phyloP scores from a whole-genome alignment of 179 eudicot species.

The Beta macrorhiza region DNA sequence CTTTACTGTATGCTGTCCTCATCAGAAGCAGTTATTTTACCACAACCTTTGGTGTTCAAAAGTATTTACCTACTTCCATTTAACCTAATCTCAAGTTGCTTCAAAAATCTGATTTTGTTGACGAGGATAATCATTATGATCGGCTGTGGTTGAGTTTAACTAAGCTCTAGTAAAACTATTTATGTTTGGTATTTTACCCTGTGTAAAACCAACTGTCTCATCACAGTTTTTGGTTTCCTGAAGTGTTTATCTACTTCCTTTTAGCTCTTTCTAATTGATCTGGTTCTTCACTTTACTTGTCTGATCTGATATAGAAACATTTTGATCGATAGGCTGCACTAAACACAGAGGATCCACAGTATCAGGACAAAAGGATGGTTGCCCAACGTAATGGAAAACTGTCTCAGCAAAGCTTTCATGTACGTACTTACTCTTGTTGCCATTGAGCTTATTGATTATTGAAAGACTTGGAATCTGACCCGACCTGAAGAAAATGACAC shows the following conservation, averaged over 20 bases:
- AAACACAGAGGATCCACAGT: conserved; percentile 92
- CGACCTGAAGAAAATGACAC: neutral
- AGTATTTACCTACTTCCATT: neutral
- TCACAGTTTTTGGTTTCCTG: neutral
- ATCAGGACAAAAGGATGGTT: conserved; percentile 98
- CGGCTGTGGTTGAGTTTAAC: neutral
- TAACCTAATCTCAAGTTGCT: neutral
- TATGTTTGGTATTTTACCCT: no score
- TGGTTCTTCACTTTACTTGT: no score
- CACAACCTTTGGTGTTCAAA: neutral
- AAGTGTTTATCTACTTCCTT: neutral
- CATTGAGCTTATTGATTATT: neutral
- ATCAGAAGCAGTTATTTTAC: neutral
- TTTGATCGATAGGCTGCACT: conserved; percentile 61
- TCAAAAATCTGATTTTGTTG: neutral
- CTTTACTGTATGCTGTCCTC: neutral
- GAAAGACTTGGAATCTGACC: neutral
- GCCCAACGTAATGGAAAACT: conserved; percentile 92
- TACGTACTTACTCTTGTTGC: conserved; percentile 29
- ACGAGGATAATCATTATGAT: neutral
- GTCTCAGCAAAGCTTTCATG: conserved; percentile 73
- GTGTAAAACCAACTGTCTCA: neutral
- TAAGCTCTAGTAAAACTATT: no score
- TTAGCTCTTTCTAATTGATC: neutral
- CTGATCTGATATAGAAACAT: conserved; percentile 9